phyloP scores from a whole-genome alignment of 768 basidiomycete species.

The Lactifluus pinguis region DNA sequence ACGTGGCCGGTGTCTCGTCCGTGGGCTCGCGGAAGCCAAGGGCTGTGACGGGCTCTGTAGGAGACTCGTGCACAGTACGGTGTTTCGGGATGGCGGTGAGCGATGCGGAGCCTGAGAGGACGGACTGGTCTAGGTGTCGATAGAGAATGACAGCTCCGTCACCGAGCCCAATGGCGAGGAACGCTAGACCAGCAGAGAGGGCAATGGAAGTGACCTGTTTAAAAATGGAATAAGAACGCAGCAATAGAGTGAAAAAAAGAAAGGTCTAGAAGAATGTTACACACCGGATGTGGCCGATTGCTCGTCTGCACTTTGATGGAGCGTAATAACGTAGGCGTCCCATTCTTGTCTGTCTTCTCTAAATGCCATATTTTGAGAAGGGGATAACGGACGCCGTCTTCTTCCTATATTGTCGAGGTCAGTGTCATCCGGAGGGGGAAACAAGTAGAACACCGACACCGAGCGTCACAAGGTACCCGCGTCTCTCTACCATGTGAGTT shows the following conservation, averaged over 20 bases:
- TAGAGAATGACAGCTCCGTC: slow-evolving; percentile 91
- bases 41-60: slow-evolving; percentile 85
- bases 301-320: slow-evolving; percentile 69
- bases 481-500: slow-evolving; percentile 78
- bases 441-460: slow-evolving; percentile 48
- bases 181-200: slow-evolving; percentile 64
- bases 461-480: slow-evolving; percentile 76
- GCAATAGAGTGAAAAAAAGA: not conserved
- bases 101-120: slow-evolving; percentile 54
- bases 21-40: slow-evolving; percentile 74
- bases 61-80: slow-evolving; percentile 72
- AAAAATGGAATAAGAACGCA: not conserved
- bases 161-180: slow-evolving; percentile 88
- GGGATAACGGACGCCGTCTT: slow-evolving; percentile 55
- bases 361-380: slow-evolving; percentile 88
- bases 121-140: slow-evolving; percentile 84
- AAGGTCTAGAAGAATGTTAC: not conserved
- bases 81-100: slow-evolving; percentile 79
- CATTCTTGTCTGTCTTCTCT: slow-evolving; percentile 55
- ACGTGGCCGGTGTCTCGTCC: slow-evolving; percentile 29
- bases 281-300: slow-evolving; percentile 71
- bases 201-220: slow-evolving; percentile 56
- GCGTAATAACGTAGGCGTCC: slow-evolving; percentile 54
- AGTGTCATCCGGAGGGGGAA: slow-evolving; percentile 6
- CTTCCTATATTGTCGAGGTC: slow-evolving; percentile 45